phyloP scores from a whole-genome alignment of 805 yeast genomes.

The Kazachstania kunashirensis region DNA sequence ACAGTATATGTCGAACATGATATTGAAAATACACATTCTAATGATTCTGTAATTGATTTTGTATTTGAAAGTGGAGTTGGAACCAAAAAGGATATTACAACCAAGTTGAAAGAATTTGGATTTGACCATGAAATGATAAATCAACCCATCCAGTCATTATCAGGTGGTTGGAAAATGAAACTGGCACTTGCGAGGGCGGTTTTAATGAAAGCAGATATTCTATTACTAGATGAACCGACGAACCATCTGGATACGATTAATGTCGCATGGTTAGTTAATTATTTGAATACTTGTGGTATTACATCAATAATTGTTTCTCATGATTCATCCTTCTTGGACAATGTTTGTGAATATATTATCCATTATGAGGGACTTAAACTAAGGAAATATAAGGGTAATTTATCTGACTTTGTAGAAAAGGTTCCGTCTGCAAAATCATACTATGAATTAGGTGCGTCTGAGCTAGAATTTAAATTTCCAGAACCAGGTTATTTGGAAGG shows the following conservation, averaged over 20 bases:
- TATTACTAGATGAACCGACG: conserved; percentile 49
- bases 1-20: conserved; percentile 98
- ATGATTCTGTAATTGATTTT: conserved; percentile 80
- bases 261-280: conserved; percentile 97
- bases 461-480: conserved; percentile 88
- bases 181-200: conserved; percentile 97
- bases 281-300: conserved; percentile 92
- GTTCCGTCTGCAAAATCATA: conserved; percentile 96
- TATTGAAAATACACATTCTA: conserved; percentile 92
- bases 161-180: conserved; percentile 99
- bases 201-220: conserved; percentile 88
- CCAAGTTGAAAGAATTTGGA: conserved; percentile 72
- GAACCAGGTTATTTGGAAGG: conserved; percentile 99
- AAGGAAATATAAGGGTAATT: conserved; percentile 97
- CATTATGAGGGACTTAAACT: conserved; percentile 98
- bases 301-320: conserved; percentile 95
- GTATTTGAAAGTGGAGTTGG: conserved; percentile 63
- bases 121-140: conserved; percentile 81
- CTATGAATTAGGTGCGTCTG: conserved; percentile 95
- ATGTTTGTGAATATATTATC: conserved; percentile 89
- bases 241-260: conserved; percentile 97
- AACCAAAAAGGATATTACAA: conserved; percentile 53
- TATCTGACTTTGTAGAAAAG: conserved; percentile 91
- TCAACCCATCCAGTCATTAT: conserved; percentile 86
- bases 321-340: conserved; percentile 97